phyloP scores from a whole-genome alignment of 768 basidiomycete species.

The Pulveroboletus sp. region DNA sequence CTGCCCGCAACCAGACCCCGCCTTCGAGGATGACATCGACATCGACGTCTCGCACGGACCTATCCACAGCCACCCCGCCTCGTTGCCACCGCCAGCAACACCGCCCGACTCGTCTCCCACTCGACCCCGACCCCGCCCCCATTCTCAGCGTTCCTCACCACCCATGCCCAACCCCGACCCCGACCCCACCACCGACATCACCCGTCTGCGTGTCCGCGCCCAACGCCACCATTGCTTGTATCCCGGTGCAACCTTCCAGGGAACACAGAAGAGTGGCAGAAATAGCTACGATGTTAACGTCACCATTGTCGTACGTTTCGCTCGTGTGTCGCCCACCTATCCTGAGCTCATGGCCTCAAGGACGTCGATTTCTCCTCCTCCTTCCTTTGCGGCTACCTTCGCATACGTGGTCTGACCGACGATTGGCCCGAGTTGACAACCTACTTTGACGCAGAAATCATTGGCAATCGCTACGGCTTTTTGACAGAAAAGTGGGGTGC shows the following conservation, averaged over 20 bases:
- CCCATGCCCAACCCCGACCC: constrained; percentile 24
- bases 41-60: constrained; percentile 20
- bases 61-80: not conserved
- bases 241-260: constrained; percentile 85
- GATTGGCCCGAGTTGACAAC: constrained; percentile 96
- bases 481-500: constrained; percentile 90
- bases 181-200: constrained; percentile 71
- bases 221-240: constrained; percentile 78
- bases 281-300: constrained; percentile 95
- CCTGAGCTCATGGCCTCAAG: constrained; percentile 37
- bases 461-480: constrained; percentile 88
- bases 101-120: constrained; percentile 7
- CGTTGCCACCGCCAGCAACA: constrained; percentile 1
- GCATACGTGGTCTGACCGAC: constrained; percentile 88
- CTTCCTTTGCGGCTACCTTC: constrained; percentile 86
- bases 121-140: constrained; percentile 20
- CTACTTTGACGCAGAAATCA: constrained; percentile 96
- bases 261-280: constrained; percentile 91
- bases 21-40: constrained; percentile 37
- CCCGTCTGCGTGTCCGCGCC: constrained; percentile 69
- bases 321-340: constrained; percentile 4
- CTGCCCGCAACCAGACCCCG: constrained; percentile 20
- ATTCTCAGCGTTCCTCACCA: constrained; percentile 6
- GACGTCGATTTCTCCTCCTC: constrained; percentile 89
- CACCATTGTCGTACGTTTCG: constrained; percentile 75